Evolutionary conservation across 192 early-diverging fungal genomes (phyloP).

Genomic region (Mortierella alpina): DNA sequence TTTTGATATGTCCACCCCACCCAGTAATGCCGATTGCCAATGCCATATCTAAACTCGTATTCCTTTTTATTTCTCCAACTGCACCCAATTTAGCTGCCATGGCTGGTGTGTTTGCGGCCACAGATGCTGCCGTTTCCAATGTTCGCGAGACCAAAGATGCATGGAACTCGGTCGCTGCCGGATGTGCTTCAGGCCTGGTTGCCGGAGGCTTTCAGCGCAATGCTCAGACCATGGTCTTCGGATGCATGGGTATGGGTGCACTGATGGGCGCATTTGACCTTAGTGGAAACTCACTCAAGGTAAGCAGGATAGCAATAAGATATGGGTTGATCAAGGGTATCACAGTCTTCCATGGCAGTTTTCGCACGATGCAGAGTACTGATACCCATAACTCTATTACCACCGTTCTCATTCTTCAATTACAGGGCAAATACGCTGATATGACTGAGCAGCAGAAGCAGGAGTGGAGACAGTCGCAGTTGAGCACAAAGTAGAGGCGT

Average conservation of each 20-base stretch:
- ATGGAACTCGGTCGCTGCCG: constrained; percentile 76
- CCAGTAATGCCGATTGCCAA: too few species aligned
- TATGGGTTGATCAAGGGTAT: too few species aligned
- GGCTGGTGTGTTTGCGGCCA: constrained; percentile 82
- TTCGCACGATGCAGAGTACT: background rate
- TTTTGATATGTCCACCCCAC: too few species aligned
- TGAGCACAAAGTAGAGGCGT: constrained; percentile 51
- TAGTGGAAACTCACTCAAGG: constrained; percentile 67
- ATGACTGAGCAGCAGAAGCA: constrained; percentile 56
- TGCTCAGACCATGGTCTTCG: constrained; percentile 66
- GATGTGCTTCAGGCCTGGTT: constrained; percentile 78
- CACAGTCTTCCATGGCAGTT: background rate
- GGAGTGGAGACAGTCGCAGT: constrained; percentile 58
- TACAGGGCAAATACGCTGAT: constrained; percentile 53
- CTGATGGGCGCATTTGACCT: constrained; percentile 77
- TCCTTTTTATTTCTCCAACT: constrained; percentile 6
- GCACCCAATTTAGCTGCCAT: constrained; percentile 69
- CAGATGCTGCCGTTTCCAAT: constrained; percentile 65
- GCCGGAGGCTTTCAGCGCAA: constrained; percentile 72
- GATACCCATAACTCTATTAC: background rate
- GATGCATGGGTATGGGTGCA: constrained; percentile 71
- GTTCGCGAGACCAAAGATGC: constrained; percentile 77
- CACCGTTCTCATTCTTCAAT: background rate
- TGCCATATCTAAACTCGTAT: background rate
- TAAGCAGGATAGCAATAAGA: constrained; percentile 4